Conservation (phyloP, 768 basidiomycete genomes). For the Boletus vermiculosoides region DNA sequence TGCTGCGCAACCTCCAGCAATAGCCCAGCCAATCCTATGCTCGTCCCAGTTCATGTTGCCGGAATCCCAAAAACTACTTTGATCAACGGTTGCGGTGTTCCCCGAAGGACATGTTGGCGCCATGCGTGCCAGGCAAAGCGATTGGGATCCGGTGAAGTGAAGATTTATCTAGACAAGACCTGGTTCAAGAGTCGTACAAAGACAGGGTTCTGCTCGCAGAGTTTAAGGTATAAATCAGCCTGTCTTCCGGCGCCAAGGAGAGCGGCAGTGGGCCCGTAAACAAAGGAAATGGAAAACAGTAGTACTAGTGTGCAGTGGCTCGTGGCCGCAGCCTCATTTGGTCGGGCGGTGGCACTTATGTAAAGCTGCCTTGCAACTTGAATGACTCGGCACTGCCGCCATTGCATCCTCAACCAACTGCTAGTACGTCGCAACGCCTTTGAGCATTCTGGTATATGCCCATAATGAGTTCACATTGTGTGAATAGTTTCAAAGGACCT, state of each 20-base stretch:
- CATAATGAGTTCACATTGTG: background rate
- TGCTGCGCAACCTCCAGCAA: constrained; percentile 60
- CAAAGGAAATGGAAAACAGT: background rate
- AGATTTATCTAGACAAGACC: background rate
- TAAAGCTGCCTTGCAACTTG: background rate
- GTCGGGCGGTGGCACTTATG: background rate
- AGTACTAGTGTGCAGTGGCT: too few relatives aligned
- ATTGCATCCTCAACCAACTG: background rate
- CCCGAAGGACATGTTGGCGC: constrained; percentile 46
- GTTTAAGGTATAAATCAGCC: constrained; percentile 6
- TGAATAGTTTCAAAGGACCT: background rate
- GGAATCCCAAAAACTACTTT: constrained; percentile 60
- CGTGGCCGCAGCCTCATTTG: background rate
- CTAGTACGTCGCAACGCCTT: background rate
- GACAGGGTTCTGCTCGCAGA: constrained; percentile 1
- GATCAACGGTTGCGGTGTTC: constrained; percentile 52
- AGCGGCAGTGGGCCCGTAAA: background rate
- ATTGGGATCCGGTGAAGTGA: background rate
- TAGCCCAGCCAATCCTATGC: constrained; percentile 72
- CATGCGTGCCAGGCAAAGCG: constrained; percentile 15
- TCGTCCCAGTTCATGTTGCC: constrained; percentile 55
- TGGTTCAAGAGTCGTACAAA: constrained; percentile 7
- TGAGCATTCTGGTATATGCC: background rate
- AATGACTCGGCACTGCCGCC: too few relatives aligned
- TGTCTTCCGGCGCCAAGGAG: constrained; percentile 3